These are phyloP conservation scores for Triangularia verruculosa DNA, from an alignment of 2,329 filamentous ascomycete species.

Conservation along the genomic window DNA sequence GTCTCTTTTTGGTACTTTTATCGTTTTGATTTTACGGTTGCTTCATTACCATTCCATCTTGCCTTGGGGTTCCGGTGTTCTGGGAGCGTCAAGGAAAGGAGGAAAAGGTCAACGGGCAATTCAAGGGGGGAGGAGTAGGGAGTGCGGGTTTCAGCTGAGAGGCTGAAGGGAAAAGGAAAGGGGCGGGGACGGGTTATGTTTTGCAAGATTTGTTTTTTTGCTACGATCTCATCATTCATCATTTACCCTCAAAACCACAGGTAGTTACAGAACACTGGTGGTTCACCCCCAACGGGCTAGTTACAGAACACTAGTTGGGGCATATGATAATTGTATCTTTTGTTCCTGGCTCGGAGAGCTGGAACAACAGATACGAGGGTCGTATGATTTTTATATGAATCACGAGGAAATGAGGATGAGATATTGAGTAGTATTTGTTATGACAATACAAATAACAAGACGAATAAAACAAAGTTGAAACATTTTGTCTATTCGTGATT, in stretches of 20 bases:
- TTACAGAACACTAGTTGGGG: background rate
- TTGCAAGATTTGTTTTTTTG: background rate
- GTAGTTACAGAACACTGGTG: background rate
- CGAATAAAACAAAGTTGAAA: background rate
- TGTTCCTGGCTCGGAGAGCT: no score
- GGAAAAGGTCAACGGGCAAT: background rate
- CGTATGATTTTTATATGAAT: no score
- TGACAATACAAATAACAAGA: no score
- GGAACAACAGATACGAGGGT: no score
- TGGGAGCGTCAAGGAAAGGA: background rate
- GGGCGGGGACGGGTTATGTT: background rate
- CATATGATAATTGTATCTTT: background rate
- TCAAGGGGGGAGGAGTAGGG: background rate
- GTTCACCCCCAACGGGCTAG: no score
- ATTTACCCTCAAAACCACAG: background rate
- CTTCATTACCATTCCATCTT: background rate
- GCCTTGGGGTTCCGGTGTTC: background rate
- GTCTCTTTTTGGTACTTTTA: background rate
- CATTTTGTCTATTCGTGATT: background rate
- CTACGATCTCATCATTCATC: constrained; percentile 8
- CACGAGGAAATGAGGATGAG: no score
- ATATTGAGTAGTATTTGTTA: no score
- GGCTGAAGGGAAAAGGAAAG: background rate
- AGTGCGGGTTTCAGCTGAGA: background rate
- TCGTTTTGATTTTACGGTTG: background rate